These are phyloP conservation scores for Scedosporium minutisporum DNA, from an alignment of 2,329 filamentous ascomycete species.

Conservation along the genomic window DNA sequence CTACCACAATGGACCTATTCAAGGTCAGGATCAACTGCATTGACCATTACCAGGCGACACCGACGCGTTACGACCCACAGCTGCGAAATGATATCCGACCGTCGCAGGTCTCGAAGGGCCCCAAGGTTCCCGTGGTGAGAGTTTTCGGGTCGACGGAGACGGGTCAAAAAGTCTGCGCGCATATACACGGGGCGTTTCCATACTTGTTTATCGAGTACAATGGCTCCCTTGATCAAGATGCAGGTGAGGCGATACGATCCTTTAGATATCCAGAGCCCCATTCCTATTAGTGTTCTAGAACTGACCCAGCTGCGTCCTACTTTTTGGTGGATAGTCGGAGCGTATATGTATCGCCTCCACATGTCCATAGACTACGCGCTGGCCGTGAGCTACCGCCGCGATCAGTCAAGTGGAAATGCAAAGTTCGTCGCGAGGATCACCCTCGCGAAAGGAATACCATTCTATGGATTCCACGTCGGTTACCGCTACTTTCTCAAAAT, in stretches of 20 bases:
- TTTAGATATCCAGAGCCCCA: not conserved
- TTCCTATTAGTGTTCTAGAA: no score
- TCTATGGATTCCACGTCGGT: conserved; percentile 92
- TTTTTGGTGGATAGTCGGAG: conserved; percentile 44
- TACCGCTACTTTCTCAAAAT: conserved; percentile 89
- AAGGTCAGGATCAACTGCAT: conserved; percentile 90
- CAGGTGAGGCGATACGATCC: conserved; percentile 42
- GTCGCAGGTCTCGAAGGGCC: conserved; percentile 50
- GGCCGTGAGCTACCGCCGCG: conserved; percentile 72
- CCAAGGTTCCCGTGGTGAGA: conserved; percentile 76
- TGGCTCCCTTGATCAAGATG: conserved; percentile 54
- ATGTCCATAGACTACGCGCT: conserved; percentile 86
- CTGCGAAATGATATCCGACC: conserved; percentile 56
- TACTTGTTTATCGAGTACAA: conserved; percentile 89
- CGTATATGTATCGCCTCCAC: conserved; percentile 70
- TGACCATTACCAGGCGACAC: conserved; percentile 80
- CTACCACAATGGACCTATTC: conserved; percentile 51
- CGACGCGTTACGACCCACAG: conserved; percentile 71
- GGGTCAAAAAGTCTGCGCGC: conserved; percentile 90
- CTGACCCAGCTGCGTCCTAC: no score
- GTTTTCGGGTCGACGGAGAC: conserved; percentile 90
- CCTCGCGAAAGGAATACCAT: conserved; percentile 84
- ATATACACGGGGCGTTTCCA: conserved; percentile 90
- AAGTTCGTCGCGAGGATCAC: conserved; percentile 83
- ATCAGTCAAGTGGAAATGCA: conserved; percentile 56